phyloP scores from a whole-genome alignment of 2,329 filamentous ascomycete species.

The Aspergillus hortae region DNA sequence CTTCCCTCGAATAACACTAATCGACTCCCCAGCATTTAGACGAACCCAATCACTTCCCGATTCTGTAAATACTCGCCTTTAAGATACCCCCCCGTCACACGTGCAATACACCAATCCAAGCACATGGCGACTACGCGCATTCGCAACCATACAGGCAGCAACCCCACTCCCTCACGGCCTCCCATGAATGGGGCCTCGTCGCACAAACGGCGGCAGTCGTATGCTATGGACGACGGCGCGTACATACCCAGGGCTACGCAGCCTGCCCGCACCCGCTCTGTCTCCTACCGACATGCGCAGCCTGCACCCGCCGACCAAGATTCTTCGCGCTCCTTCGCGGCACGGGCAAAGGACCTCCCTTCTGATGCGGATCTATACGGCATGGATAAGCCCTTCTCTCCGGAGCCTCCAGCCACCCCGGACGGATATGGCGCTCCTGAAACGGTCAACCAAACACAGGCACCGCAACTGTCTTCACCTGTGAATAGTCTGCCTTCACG shows the following conservation, averaged over 20 bases:
- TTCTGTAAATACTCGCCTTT: slow-evolving; percentile 6
- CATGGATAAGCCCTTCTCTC: slow-evolving; percentile 10
- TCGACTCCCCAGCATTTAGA: background rate
- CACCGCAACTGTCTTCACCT: slow-evolving; percentile 9
- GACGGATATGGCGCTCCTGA: slow-evolving; percentile 1
- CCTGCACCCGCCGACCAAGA: slow-evolving; percentile 10
- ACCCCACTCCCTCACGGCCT: slow-evolving; percentile 9
- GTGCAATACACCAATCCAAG: background rate
- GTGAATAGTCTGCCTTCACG: slow-evolving; percentile 24
- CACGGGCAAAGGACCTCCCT: slow-evolving; percentile 18
- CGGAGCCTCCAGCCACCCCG: slow-evolving; percentile 6
- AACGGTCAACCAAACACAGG: slow-evolving; percentile 6
- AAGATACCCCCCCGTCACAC: background rate
- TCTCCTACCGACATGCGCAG: slow-evolving; percentile 44
- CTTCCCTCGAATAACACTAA: background rate
- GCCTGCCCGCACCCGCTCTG: slow-evolving; percentile 56
- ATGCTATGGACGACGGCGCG: slow-evolving; percentile 9
- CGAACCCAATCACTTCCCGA: background rate
- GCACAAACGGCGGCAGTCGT: slow-evolving; percentile 12
- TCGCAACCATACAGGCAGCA: slow-evolving; percentile 7
- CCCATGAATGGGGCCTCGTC: slow-evolving; percentile 20
- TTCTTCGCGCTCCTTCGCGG: slow-evolving; percentile 23
- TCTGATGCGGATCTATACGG: slow-evolving; percentile 8
- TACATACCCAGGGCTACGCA: slow-evolving; percentile 56
- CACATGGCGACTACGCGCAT: slow-evolving; percentile 17